These are phyloP conservation scores for Termitomyces sp. DNA, from an alignment of 1,284 basidiomycete species.

Conservation along the genomic window DNA sequence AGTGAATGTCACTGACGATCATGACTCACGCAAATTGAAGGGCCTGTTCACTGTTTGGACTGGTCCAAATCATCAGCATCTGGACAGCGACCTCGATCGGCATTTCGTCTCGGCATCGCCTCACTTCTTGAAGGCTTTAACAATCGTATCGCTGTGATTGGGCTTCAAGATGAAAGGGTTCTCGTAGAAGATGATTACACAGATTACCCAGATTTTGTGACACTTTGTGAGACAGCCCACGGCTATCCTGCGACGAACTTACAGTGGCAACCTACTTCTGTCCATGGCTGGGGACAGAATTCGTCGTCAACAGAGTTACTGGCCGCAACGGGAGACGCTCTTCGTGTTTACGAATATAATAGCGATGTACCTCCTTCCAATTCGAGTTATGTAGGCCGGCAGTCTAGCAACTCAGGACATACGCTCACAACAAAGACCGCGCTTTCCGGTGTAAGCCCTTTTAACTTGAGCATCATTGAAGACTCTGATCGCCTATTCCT, in stretches of 20 bases:
- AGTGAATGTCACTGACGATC: neutral
- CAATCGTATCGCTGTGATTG: slow-evolving; percentile 79
- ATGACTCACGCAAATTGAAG: slow-evolving; percentile 32
- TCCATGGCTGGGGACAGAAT: slow-evolving; percentile 62
- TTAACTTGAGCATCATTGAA: neutral
- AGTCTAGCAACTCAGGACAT: slow-evolving; percentile 48
- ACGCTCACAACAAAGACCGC: slow-evolving; percentile 60
- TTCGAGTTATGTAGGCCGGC: slow-evolving; percentile 70
- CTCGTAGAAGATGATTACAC: slow-evolving; percentile 78
- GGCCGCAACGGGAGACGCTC: slow-evolving; percentile 86
- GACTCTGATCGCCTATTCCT: neutral
- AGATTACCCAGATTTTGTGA: slow-evolving; percentile 78
- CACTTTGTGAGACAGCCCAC: slow-evolving; percentile 73
- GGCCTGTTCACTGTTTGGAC: slow-evolving; percentile 79
- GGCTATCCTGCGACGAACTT: slow-evolving; percentile 82
- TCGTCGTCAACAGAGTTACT: slow-evolving; percentile 67
- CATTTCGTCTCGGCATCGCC: slow-evolving; percentile 74
- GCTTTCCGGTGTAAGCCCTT: slow-evolving; percentile 70
- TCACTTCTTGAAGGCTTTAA: slow-evolving; percentile 78
- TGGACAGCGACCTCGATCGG: slow-evolving; percentile 70
- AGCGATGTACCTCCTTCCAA: slow-evolving; percentile 52
- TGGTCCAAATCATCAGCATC: slow-evolving; percentile 80
- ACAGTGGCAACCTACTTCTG: slow-evolving; percentile 75
- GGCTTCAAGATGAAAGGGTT: slow-evolving; percentile 77
- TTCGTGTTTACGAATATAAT: slow-evolving; percentile 85